Evolutionary conservation across 1,284 basidiomycete genomes (phyloP).

Genomic region (Trichosporon asahii): DNA sequence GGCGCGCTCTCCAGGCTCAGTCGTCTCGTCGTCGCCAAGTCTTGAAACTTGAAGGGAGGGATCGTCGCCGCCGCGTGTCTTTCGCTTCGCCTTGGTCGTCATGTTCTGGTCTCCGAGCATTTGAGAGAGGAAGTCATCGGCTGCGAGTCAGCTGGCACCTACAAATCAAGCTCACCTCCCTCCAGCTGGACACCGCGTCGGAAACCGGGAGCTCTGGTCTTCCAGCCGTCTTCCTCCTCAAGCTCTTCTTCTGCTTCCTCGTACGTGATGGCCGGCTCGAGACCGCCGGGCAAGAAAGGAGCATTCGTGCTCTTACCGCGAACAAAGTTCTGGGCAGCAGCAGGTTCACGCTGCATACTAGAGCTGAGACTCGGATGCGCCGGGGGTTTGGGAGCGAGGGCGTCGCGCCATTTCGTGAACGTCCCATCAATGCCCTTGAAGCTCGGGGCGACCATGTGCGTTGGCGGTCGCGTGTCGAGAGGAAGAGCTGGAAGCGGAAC

Average conservation of each 20-base stretch:
- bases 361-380: constrained; percentile 69
- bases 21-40: constrained; percentile 35
- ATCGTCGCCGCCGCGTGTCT: constrained; percentile 36
- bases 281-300: constrained; percentile 86
- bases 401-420: constrained; percentile 74
- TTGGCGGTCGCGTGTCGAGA: constrained; percentile 66
- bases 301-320: constrained; percentile 87
- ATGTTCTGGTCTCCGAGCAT: constrained; percentile 45
- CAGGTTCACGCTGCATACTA: constrained; percentile 77
- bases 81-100: constrained; percentile 40
- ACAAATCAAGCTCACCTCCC: constrained; percentile 33
- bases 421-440: constrained; percentile 73
- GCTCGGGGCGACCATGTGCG: constrained; percentile 72
- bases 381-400: constrained; percentile 52
- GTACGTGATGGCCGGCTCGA: constrained; percentile 49
- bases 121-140: constrained; percentile 47
- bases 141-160: constrained; percentile 24
- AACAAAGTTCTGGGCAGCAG: constrained; percentile 73
- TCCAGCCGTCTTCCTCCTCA: constrained; percentile 49
- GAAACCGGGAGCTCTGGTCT: constrained; percentile 43
- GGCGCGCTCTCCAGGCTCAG: constrained; percentile 16
- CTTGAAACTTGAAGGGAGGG: constrained; percentile 37
- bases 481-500: constrained; percentile 57
- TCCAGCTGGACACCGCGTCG: constrained; percentile 44
- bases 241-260: constrained; percentile 45